Percentiles rank a stretch among this genome's conserved stretches.
phyloP scores from a whole-genome alignment of 2,329 filamentous ascomycete species.

The Claviceps quebecensis region DNA sequence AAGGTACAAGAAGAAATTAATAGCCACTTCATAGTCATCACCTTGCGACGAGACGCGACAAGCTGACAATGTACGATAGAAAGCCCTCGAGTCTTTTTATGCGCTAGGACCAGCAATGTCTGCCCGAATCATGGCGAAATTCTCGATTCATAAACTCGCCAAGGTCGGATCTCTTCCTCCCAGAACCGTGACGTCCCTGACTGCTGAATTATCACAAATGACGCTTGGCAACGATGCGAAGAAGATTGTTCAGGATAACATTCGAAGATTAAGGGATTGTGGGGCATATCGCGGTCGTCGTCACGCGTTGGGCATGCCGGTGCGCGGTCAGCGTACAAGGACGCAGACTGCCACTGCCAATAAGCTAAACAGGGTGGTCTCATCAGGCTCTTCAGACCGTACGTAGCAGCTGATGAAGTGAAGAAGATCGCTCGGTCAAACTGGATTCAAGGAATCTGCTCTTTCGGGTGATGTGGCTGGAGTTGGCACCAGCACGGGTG shows the following conservation, averaged over 20 bases:
- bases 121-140: constrained; percentile 68
- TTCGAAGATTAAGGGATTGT: constrained; percentile 75
- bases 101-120: constrained; percentile 61
- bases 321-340: constrained; percentile 78
- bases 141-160: constrained; percentile 73
- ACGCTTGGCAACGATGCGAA: constrained; percentile 84
- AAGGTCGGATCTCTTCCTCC: constrained; percentile 62
- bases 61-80: constrained; percentile 26
- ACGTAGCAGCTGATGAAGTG: neutral
- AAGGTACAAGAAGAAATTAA: constrained; percentile 39
- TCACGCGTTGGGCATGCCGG: constrained; percentile 86
- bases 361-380: constrained; percentile 46
- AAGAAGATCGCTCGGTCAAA: neutral
- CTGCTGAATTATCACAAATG: constrained; percentile 76
- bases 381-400: constrained; percentile 5
- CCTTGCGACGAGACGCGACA: neutral
- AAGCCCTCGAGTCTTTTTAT: constrained; percentile 74
- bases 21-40: neutral
- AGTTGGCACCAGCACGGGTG: neutral
- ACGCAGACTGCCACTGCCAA: constrained; percentile 51
- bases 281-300: constrained; percentile 77
- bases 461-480: too few species aligned
- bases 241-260: constrained; percentile 69
- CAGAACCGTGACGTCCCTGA: constrained; percentile 68
- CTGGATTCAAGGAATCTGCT: neutral